Evolutionary conservation across 139 green algal species (phyloP).

Genomic region (Asterochloris erici): DNA sequence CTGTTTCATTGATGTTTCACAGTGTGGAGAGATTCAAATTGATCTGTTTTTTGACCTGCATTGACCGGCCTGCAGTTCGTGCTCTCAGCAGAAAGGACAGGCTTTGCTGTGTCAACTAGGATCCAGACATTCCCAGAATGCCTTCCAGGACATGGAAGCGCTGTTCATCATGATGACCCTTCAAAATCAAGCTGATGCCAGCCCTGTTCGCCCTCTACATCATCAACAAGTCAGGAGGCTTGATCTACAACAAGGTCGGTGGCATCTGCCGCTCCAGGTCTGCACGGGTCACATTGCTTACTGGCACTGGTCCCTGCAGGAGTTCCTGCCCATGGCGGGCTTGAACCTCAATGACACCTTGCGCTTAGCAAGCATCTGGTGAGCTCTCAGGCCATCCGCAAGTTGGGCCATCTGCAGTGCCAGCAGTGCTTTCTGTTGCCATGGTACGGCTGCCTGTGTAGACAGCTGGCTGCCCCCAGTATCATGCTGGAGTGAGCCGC

Average conservation of each 20-base stretch:
- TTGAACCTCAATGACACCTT: constrained; percentile 80
- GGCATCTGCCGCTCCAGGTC: too few species aligned
- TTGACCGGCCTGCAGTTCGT: too few species aligned
- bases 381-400: background rate
- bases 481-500: background rate
- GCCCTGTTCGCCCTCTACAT: constrained; percentile 78
- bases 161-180: too few species aligned
- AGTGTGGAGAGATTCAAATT: too few species aligned
- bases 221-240: constrained; percentile 89
- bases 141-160: too few species aligned
- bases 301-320: constrained; percentile 26
- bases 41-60: too few species aligned
- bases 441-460: too few species aligned
- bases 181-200: constrained; percentile 8
- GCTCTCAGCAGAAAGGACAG: too few species aligned
- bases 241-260: constrained; percentile 81
- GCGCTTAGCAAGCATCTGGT: constrained; percentile 75
- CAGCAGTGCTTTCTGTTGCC: background rate
- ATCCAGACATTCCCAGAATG: too few species aligned
- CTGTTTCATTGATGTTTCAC: constrained; percentile 9
- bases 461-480: too few species aligned
- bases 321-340: constrained; percentile 56
- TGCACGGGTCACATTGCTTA: background rate
- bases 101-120: too few species aligned
- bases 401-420: background rate